These are phyloP conservation scores for Pyrus betulifolia DNA, from an alignment of 306 rosid species.

Conservation along the genomic window DNA sequence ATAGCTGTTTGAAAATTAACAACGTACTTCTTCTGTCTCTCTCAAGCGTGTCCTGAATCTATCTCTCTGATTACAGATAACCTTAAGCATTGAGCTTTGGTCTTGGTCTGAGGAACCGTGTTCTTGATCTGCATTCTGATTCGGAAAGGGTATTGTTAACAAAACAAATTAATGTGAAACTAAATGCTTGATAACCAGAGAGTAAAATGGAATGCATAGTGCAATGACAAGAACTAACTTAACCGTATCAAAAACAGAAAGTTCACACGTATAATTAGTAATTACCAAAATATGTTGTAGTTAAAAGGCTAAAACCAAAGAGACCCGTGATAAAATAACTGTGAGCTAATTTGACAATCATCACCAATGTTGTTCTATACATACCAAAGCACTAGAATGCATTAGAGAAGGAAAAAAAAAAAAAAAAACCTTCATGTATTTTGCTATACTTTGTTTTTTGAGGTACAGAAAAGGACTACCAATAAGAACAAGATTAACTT, in stretches of 20 bases:
- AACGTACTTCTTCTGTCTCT: constrained; percentile 84
- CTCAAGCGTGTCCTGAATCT: constrained; percentile 88
- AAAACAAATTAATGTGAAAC: constrained; percentile 11
- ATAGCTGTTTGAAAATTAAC: constrained; percentile 1
- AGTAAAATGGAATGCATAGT: background rate
- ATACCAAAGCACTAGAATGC: background rate
- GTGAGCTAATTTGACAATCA: background rate
- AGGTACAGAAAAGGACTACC: background rate
- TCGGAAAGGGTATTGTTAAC: constrained; percentile 20
- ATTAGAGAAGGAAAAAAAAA: background rate
- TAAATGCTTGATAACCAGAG: background rate
- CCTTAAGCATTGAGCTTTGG: constrained; percentile 98
- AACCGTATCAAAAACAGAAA: background rate
- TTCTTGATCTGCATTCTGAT: constrained; percentile 65
- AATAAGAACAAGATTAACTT: background rate
- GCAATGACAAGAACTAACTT: background rate
- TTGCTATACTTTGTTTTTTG: background rate
- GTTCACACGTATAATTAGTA: background rate
- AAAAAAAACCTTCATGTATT: background rate
- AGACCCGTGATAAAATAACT: background rate
- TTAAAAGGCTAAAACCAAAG: background rate
- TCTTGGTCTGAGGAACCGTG: constrained; percentile 61
- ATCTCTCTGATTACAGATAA: constrained; percentile 91
- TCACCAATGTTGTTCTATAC: background rate
- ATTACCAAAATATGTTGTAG: background rate